A percentile compares a stretch with the other conserved stretches of the same genome.
Conservation (phyloP, 495 filamentous ascomycete genomes). For the Xylaria venustula region DNA sequence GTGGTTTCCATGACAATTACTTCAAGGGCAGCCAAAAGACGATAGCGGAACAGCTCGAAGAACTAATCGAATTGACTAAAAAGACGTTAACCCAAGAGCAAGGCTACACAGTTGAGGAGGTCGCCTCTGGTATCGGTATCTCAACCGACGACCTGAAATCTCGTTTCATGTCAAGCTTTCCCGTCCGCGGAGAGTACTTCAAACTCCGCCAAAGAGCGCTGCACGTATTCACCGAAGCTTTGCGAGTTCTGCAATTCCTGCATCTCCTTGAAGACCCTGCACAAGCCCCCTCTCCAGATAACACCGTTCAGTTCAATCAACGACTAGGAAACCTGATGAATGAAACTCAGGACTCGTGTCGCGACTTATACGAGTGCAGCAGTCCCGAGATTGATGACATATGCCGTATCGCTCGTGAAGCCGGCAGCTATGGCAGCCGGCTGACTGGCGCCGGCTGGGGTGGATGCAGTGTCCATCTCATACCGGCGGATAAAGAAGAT, state of each 20-base stretch:
- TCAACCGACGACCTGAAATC: conserved; percentile 67
- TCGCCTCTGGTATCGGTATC: conserved; percentile 69
- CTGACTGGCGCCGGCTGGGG: conserved; percentile 97
- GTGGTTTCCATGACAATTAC: conserved; percentile 80
- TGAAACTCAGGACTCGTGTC: conserved; percentile 82
- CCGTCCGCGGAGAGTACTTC: conserved; percentile 85
- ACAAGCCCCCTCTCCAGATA: conserved; percentile 30
- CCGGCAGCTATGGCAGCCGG: conserved; percentile 80
- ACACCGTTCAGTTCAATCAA: conserved; percentile 61
- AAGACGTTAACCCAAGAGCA: conserved; percentile 66
- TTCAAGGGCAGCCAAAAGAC: conserved; percentile 55
- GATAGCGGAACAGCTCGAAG: conserved; percentile 64
- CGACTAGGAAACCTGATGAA: conserved; percentile 84
- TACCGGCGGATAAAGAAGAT: conserved; percentile 83
- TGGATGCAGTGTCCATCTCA: conserved; percentile 90
- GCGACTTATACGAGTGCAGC: conserved; percentile 82
- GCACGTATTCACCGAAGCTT: conserved; percentile 88
- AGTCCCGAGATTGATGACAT: conserved; percentile 87
- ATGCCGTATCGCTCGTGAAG: conserved; percentile 71
- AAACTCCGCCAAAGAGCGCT: conserved; percentile 79
- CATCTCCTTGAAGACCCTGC: conserved; percentile 56
- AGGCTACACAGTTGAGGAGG: conserved; percentile 87
- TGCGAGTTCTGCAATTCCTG: conserved; percentile 82
- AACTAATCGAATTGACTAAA: conserved; percentile 62
- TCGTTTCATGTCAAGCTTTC: conserved; percentile 78